A percentile compares a stretch with the other conserved stretches of the same genome.
phyloP scores from a whole-genome alignment of 1,284 basidiomycete species.

The Ceratobasidium sp. region DNA sequence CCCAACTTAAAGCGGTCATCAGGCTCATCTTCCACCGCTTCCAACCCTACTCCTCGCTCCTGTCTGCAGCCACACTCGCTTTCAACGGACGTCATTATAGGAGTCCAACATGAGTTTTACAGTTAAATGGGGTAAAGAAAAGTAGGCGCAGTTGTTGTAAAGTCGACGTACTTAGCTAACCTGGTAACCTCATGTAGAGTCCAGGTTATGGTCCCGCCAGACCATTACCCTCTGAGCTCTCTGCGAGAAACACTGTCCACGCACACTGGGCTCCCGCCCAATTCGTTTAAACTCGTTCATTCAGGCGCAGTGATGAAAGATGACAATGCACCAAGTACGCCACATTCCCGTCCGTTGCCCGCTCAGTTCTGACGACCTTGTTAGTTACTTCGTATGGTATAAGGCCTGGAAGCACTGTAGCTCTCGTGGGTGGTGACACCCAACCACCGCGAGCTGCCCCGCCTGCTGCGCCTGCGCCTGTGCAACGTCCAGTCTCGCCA shows the following conservation, averaged over 20 bases:
- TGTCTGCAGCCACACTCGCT: not conserved
- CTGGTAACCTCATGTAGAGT: conserved; percentile 56
- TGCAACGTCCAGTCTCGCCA: conserved; percentile 22
- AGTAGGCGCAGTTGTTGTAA: conserved; percentile 53
- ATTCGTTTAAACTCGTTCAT: conserved; percentile 81
- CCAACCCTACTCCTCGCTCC: conserved; percentile 24
- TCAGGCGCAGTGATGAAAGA: conserved; percentile 83
- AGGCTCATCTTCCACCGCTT: conserved; percentile 19
- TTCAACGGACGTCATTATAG: not conserved
- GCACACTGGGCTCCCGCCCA: conserved; percentile 68
- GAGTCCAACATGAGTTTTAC: conserved; percentile 60
- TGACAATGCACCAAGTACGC: conserved; percentile 64
- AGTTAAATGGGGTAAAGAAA: conserved; percentile 73
- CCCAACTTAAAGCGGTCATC: conserved; percentile 30
- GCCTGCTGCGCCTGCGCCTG: conserved; percentile 16
- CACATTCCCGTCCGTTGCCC: not conserved
- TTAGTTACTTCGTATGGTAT: conserved; percentile 39
- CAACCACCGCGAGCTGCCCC: conserved; percentile 18
- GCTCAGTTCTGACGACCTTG: not conserved
- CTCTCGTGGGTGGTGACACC: conserved; percentile 33
- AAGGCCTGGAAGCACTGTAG: conserved; percentile 29
- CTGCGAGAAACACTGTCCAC: conserved; percentile 69
- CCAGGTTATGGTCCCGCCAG: conserved; percentile 67
- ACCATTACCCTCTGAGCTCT: conserved; percentile 63
- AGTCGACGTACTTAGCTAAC: conserved; percentile 32